Evolutionary conservation across 2,329 filamentous ascomycete genomes (phyloP).

Genomic region (Calcarisporium arbuscula): DNA sequence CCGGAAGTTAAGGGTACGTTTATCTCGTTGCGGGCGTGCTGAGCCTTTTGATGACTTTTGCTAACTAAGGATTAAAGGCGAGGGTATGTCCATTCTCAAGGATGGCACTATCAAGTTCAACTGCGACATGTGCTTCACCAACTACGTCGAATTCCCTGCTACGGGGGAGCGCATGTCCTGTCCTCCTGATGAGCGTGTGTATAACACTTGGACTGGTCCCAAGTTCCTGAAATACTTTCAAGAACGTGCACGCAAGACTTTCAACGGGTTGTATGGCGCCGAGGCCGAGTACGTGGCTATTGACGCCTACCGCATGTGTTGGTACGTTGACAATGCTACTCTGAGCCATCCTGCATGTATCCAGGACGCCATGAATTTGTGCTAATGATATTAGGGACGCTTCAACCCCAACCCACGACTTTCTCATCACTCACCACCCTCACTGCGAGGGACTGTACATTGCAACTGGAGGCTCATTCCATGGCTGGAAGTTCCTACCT

Average conservation of each 20-base stretch:
- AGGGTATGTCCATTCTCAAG: constrained; percentile 37
- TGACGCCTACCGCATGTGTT: constrained; percentile 39
- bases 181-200: constrained; percentile 35
- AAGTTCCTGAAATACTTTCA: constrained; percentile 36
- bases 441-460: constrained; percentile 48
- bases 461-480: constrained; percentile 57
- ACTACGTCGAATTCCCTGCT: constrained; percentile 37
- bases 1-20: constrained; percentile 34
- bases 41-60: no score
- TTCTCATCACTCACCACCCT: constrained; percentile 49
- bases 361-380: neutral
- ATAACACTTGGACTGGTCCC: constrained; percentile 34
- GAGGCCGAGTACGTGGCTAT: constrained; percentile 31
- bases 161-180: constrained; percentile 47
- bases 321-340: constrained; percentile 28
- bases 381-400: constrained; percentile 43
- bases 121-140: constrained; percentile 52
- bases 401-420: constrained; percentile 56
- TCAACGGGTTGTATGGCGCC: constrained; percentile 35
- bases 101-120: constrained; percentile 55
- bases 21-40: no score
- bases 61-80: constrained; percentile 26
- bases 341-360: neutral
- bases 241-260: constrained; percentile 32
- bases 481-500: constrained; percentile 60